Percentiles rank a stretch among this genome's conserved stretches.
Evolutionary conservation across 306 rosid species (phyloP).

Genomic region (Rosa multiflora): DNA sequence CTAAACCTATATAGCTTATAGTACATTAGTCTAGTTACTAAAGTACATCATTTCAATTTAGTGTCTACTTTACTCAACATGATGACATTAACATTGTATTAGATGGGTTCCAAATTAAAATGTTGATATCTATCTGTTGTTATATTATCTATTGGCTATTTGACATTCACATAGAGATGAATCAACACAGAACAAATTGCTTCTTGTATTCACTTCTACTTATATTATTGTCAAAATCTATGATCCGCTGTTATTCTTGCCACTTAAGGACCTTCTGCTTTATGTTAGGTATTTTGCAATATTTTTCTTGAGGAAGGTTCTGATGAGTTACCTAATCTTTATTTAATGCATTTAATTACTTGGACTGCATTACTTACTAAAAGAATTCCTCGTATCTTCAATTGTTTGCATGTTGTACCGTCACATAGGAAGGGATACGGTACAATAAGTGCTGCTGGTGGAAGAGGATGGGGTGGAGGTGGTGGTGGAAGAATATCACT

Average conservation of each 20-base stretch:
- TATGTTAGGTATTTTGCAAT: no score
- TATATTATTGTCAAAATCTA: background rate
- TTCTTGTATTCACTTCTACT: background rate
- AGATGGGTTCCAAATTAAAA: background rate
- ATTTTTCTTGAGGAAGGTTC: no score
- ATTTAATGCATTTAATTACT: background rate
- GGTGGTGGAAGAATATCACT: conserved; percentile 99
- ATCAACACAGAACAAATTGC: background rate
- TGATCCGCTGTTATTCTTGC: background rate
- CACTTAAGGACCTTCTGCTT: background rate
- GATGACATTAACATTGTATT: background rate
- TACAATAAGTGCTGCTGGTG: conserved; percentile 92
- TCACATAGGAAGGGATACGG: conserved; percentile 88
- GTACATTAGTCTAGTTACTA: background rate
- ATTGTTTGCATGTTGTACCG: conserved; percentile 21
- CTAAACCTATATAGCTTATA: background rate
- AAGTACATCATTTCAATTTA: background rate
- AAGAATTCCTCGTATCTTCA: conserved; percentile 10
- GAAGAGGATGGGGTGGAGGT: conserved; percentile 98
- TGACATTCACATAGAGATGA: background rate
- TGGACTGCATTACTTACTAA: background rate
- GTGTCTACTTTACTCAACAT: background rate
- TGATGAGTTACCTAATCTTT: no score
- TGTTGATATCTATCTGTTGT: background rate
- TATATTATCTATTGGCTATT: background rate